Evolutionary conservation across 768 basidiomycete species (phyloP).

Genomic region (Tricholoma furcatifolium): DNA sequence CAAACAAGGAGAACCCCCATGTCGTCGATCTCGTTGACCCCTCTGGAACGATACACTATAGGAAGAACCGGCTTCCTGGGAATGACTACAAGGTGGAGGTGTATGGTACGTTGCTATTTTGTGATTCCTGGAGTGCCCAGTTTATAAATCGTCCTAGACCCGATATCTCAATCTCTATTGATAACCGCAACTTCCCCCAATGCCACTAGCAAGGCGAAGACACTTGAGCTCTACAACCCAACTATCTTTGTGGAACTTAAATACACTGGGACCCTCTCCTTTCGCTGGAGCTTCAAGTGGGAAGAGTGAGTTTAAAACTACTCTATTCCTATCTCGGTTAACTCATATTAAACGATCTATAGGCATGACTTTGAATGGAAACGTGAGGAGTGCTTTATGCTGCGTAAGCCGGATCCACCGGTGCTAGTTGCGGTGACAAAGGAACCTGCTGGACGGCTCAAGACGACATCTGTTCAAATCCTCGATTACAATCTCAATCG

Average conservation of each 20-base stretch:
- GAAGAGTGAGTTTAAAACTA: conserved; percentile 62
- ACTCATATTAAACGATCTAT: neutral
- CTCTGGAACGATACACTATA: conserved; percentile 63
- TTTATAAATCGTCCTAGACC: conserved; percentile 46
- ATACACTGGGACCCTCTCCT: conserved; percentile 69
- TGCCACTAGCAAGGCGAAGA: conserved; percentile 69
- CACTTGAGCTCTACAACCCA: conserved; percentile 75
- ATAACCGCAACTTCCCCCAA: conserved; percentile 65
- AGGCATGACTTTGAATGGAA: conserved; percentile 89
- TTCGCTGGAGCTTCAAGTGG: conserved; percentile 81
- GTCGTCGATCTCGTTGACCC: conserved; percentile 73
- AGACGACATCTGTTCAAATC: conserved; percentile 68
- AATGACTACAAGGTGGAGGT: conserved; percentile 63
- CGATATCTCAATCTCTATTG: conserved; percentile 68
- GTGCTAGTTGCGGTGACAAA: conserved; percentile 82
- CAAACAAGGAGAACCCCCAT: conserved; percentile 55
- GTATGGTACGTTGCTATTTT: conserved; percentile 44
- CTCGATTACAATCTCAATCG: conserved; percentile 84
- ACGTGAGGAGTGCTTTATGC: conserved; percentile 77
- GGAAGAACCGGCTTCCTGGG: conserved; percentile 60
- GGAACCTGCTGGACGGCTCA: conserved; percentile 65
- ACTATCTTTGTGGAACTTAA: conserved; percentile 67
- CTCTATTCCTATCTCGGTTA: neutral
- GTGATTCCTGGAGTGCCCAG: neutral
- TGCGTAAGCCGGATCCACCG: conserved; percentile 85